Conservation (phyloP, 2,329 filamentous ascomycete genomes). For the Rutstroemia sydowiana region DNA sequence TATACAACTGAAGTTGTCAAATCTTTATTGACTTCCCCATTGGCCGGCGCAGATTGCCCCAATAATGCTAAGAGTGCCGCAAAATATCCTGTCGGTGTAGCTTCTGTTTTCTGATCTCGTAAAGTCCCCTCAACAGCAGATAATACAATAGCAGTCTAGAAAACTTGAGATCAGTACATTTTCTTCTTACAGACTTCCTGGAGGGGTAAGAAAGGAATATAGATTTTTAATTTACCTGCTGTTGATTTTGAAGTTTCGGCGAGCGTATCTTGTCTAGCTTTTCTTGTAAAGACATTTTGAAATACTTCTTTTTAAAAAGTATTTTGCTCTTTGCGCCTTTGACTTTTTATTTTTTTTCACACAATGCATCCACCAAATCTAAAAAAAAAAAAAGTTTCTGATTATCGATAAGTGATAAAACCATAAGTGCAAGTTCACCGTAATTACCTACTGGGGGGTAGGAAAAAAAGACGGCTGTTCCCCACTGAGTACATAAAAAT, state of each 20-base stretch:
- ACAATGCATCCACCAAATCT: constrained; percentile 8
- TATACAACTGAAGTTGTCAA: constrained; percentile 84
- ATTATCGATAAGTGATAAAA: constrained; percentile 16
- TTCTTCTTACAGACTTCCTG: background rate
- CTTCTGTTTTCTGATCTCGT: constrained; percentile 74
- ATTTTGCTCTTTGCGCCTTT: constrained; percentile 23
- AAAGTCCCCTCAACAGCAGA: constrained; percentile 89
- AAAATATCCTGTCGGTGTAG: constrained; percentile 87
- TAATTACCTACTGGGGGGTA: too few species aligned
- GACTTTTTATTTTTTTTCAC: constrained; percentile 1
- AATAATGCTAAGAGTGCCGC: constrained; percentile 88
- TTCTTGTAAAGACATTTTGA: constrained; percentile 64
- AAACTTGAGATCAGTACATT: constrained; percentile 7
- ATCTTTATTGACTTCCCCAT: constrained; percentile 69
- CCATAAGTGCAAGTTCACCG: constrained; percentile 10
- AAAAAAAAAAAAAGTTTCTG: constrained; percentile 12
- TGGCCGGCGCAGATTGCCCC: constrained; percentile 60
- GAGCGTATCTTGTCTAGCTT: constrained; percentile 96
- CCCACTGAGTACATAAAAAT: too few species aligned
- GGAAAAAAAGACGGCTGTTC: too few species aligned
- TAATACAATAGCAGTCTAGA: constrained; percentile 75
- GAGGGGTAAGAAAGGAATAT: too few species aligned
- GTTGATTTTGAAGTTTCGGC: constrained; percentile 90
- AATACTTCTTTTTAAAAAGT: constrained; percentile 12
- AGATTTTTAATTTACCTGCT: constrained; percentile 56